A percentile compares a stretch with the other conserved stretches of the same genome.
Evolutionary conservation across 495 filamentous ascomycete genomes (phyloP).

Genomic region (Daldinia caldariorum): DNA sequence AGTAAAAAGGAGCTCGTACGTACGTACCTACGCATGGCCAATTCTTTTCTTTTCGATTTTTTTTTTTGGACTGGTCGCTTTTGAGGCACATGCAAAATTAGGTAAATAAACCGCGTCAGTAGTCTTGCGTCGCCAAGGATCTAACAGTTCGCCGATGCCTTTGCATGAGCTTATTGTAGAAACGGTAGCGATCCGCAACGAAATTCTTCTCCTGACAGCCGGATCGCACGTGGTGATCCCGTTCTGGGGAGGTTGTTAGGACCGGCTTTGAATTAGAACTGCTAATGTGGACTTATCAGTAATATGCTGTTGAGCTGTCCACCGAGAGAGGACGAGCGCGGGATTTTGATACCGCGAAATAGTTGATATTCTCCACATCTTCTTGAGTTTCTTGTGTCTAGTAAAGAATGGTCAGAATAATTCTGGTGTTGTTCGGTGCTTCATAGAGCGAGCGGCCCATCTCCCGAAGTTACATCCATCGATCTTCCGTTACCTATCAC

Average conservation of each 20-base stretch:
- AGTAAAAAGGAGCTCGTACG: constrained; percentile 8
- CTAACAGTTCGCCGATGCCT: constrained; percentile 6
- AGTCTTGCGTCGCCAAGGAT: constrained; percentile 2
- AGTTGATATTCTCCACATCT: constrained; percentile 23
- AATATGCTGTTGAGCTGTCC: neutral
- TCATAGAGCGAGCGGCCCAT: constrained; percentile 20
- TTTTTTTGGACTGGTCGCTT: constrained; percentile 12
- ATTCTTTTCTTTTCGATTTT: constrained; percentile 9
- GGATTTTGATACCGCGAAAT: constrained; percentile 28
- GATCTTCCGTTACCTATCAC: constrained; percentile 25
- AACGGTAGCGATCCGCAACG: constrained; percentile 20
- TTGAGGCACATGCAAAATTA: constrained; percentile 31
- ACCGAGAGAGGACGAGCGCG: constrained; percentile 11
- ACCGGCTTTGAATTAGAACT: constrained; percentile 9
- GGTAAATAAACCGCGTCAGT: constrained; percentile 24
- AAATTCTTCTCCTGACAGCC: constrained; percentile 4
- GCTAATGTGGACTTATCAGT: constrained; percentile 5
- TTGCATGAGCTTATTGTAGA: constrained; percentile 38
- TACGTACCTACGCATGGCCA: too few species aligned
- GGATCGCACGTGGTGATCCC: constrained; percentile 22
- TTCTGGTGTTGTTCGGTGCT: neutral
- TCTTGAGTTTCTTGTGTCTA: constrained; percentile 2
- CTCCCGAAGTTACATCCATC: constrained; percentile 19
- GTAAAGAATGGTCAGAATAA: constrained; percentile 6
- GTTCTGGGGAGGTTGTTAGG: constrained; percentile 33